Conservation (phyloP, 495 filamentous ascomycete genomes). For the Neurospora sp. region DNA sequence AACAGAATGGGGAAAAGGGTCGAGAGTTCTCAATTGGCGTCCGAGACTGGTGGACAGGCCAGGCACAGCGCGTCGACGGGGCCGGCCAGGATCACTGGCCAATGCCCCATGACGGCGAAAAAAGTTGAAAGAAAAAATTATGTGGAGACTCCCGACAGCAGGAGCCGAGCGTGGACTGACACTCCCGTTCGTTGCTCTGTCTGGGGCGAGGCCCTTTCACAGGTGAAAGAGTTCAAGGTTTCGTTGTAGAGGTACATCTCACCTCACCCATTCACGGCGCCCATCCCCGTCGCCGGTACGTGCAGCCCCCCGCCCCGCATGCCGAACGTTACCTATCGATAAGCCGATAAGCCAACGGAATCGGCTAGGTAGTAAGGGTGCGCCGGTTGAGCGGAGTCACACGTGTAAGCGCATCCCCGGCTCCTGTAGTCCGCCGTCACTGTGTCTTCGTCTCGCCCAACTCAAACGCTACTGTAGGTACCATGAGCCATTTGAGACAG, state of each 20-base stretch:
- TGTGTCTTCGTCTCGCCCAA: background rate
- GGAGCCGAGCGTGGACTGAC: background rate
- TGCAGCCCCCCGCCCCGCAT: background rate
- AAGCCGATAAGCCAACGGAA: background rate
- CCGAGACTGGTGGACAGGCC: background rate
- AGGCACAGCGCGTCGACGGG: background rate
- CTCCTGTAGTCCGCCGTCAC: background rate
- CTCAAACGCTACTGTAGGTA: background rate
- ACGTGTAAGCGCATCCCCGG: background rate
- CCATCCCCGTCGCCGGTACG: background rate
- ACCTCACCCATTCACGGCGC: background rate
- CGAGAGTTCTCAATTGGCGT: background rate
- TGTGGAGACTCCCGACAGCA: constrained; percentile 14
- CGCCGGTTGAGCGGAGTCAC: background rate
- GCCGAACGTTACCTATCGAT: background rate
- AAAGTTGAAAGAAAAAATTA: constrained; percentile 22
- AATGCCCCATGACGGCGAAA: constrained; percentile 9
- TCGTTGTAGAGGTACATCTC: background rate
- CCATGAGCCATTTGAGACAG: background rate
- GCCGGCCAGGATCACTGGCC: constrained; percentile 1
- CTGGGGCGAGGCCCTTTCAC: background rate
- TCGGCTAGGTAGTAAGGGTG: background rate
- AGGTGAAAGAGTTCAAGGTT: background rate
- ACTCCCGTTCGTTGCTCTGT: background rate
- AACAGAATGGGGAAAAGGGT: background rate